phyloP scores from a whole-genome alignment of 2,329 filamentous ascomycete genomes.

The Colletotrichum sidae region DNA sequence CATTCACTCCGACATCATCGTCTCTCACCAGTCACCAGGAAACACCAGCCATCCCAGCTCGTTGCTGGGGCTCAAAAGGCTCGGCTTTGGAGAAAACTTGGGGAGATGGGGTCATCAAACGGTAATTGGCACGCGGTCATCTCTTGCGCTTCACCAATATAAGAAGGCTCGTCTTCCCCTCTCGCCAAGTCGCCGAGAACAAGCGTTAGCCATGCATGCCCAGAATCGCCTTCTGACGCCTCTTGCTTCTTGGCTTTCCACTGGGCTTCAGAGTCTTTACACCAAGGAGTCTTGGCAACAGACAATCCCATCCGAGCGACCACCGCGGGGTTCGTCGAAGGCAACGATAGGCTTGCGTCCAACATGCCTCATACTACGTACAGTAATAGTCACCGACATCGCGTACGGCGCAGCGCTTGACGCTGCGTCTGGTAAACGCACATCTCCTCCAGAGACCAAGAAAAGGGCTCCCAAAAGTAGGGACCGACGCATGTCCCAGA shows the following conservation, averaged over 20 bases:
- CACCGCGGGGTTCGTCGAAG: neutral
- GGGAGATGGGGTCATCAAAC: slow-evolving; percentile 15
- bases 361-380: slow-evolving; percentile 23
- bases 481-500: slow-evolving; percentile 3
- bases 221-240: slow-evolving; percentile 30
- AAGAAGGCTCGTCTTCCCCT: slow-evolving; percentile 16
- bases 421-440: neutral
- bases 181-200: slow-evolving; percentile 33
- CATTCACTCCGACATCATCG: slow-evolving; percentile 12
- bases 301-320: slow-evolving; percentile 3
- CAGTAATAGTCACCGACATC: neutral
- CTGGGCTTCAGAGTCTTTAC: slow-evolving; percentile 6
- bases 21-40: neutral
- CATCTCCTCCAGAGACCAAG: neutral
- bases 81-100: slow-evolving; percentile 20
- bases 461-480: neutral
- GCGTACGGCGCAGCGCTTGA: neutral
- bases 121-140: neutral
- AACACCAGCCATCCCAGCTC: slow-evolving; percentile 7
- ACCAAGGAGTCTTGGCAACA: slow-evolving; percentile 13
- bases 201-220: slow-evolving; percentile 33
- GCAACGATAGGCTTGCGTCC: neutral
- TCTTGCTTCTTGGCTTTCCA: slow-evolving; percentile 32
- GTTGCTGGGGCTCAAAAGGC: neutral
- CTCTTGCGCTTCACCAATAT: slow-evolving; percentile 1